Evolutionary conservation across 495 filamentous ascomycete species (phyloP), one percentile per base, ranked within the genome.

Genomic region (Penicillium crystallinum): DNA sequence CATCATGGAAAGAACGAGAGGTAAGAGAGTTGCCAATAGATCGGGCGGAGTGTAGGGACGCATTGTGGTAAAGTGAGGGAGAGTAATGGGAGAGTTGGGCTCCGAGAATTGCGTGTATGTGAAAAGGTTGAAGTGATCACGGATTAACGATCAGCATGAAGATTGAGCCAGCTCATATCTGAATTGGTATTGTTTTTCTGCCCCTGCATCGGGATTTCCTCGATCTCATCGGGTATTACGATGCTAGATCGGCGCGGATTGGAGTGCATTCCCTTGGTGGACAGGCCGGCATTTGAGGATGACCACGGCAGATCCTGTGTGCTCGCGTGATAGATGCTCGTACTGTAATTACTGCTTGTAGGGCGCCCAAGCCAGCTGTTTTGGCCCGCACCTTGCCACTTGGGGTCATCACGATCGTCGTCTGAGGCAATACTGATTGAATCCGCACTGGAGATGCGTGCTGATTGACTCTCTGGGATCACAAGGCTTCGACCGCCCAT

Each of bases 141-240:
- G 29, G 41, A 19, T 66, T 52, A 75, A 49, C 62, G 63, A 14
- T 68, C 66, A 25, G 63, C 64, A 21, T 74, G 46, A 7, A 90
- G 67, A 63, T 89, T 89, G 34, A 90, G 68, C 87, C 87, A 90
- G 69, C 85, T 88, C 81, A 90, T 86, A 65, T 90, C 87, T 22
- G 74, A 69, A 49, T 76, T 73, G 56, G 68, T 47, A 35, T 71
- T 70, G 39, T 50, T 43, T 6, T 34, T 52, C 34, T 56, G 68
- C 1, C 52, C 65, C 19, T 63, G 49, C n/a, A 66, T 52, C 18
- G 72, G 73, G 11, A 70, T 64, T 52, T 76, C 77, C 30, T 72
- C 66, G 40, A 71, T 69, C 10, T 73, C 52, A 6, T 75, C 73
- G 0, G 68, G 46, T 58, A 72, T 64, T 19, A 74, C 37, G 21